Evolutionary conservation across 495 filamentous ascomycete genomes (phyloP), one percentile per base, ranked within the genome.

Genomic region (Neurospora sp.): DNA sequence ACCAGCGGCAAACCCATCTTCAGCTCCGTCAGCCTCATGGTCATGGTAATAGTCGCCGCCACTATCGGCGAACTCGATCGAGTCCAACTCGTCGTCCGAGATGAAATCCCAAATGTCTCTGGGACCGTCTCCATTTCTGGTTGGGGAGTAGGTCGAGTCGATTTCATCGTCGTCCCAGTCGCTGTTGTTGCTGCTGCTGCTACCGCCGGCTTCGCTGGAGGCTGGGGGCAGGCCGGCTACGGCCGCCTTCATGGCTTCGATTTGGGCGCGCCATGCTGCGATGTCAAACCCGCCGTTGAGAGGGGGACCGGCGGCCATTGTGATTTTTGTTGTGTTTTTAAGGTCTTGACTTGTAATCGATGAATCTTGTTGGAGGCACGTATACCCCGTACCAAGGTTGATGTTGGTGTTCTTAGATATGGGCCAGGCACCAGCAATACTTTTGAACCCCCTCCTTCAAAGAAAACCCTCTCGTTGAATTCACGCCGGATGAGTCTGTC

Each of bases 81-180:
- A 84, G 37, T 89, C 92, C 40, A 88, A 84, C 38, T 93, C 90
- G 59, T 85, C 86, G 40, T 93, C 91, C 68, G 89, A 92, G 79
- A 94, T 92, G 44, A 94, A 87, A 79, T 97, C 93, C 96, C 96
- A 98, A 10, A 97, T 88, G 82, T 96, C 92, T 73, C 94, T 91
- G 9, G 89, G 86, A 20, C 88, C 88, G 48, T 86, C 88, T 1
- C 84, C 83, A 3, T 88, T 89, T 0, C 87, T 89, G 3, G 53
- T 35, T 41, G 88, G 85, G 31, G 89, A 87, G 53, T 88, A 86
- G 31, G 90, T 89, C 27, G 53, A 86, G 39, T 91, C 83, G 65
- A 88, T 85, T 10, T 91, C 79, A 69, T 85, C 85, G 69, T 84
- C 82, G 61, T 81, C 78, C 70, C 77, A 73, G 71, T 75, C 78